Conservation (phyloP, 257 asterid species). For the Solanum ahanhuiri region DNA sequence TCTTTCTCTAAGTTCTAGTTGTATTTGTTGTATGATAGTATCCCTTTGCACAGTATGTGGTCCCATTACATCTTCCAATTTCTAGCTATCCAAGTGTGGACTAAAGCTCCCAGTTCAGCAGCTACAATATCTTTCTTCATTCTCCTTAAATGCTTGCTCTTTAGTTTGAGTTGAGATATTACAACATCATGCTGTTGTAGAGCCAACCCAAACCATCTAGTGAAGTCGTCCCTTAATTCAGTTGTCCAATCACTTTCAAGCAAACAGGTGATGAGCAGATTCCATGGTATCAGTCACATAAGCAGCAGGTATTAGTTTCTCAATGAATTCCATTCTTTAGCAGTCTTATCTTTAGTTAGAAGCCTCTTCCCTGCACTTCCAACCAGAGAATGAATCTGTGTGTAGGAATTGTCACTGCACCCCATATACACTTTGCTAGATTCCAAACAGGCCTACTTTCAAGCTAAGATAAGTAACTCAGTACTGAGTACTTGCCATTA, state of each 20-base stretch:
- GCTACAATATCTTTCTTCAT: neutral
- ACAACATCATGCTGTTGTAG: neutral
- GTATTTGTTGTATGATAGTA: neutral
- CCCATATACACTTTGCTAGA: neutral
- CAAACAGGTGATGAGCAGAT: neutral
- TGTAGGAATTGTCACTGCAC: neutral
- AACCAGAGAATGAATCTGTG: neutral
- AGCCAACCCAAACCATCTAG: neutral
- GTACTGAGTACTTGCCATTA: neutral
- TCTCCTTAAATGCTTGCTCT: neutral
- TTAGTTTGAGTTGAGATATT: neutral
- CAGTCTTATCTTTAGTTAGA: neutral
- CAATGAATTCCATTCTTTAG: neutral
- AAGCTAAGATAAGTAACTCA: neutral
- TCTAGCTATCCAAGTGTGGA: neutral
- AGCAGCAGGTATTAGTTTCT: neutral
- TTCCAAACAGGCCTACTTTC: neutral
- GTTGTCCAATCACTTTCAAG: neutral
- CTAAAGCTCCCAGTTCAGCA: neutral
- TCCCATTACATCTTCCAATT: neutral
- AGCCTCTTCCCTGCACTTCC: neutral
- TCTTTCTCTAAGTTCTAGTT: neutral
- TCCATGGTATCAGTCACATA: neutral
- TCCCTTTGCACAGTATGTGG: neutral
- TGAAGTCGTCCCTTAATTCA: neutral